Evolutionary conservation across 1,284 basidiomycete genomes (phyloP).

Genomic region (Ustanciosporium gigantosporum): DNA sequence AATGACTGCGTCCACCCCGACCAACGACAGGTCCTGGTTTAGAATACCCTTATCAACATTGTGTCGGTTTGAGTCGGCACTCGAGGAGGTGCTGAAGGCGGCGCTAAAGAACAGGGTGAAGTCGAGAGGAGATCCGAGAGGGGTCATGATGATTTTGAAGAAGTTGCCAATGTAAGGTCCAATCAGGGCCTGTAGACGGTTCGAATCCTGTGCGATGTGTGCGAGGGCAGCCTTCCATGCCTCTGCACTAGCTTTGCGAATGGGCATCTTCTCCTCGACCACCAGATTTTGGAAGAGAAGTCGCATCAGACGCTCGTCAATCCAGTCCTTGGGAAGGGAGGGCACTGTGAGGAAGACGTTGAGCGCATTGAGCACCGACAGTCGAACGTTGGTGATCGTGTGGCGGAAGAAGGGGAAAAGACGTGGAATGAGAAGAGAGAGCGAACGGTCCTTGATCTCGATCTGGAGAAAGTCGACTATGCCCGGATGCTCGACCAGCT

Average conservation of each 20-base stretch:
- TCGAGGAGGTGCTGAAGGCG: slow-evolving; percentile 48
- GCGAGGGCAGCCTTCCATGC: slow-evolving; percentile 78
- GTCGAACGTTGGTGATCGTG: slow-evolving; percentile 88
- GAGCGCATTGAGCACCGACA: slow-evolving; percentile 88
- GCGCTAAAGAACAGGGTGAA: slow-evolving; percentile 69
- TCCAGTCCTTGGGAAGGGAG: slow-evolving; percentile 80
- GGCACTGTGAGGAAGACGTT: slow-evolving; percentile 80
- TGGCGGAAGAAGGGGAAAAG: slow-evolving; percentile 97
- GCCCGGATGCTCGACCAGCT: slow-evolving; percentile 63
- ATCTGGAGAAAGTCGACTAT: slow-evolving; percentile 73
- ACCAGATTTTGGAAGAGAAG: slow-evolving; percentile 93
- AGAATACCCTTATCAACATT: slow-evolving; percentile 98
- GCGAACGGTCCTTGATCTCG: slow-evolving; percentile 44
- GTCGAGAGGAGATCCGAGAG: slow-evolving; percentile 81
- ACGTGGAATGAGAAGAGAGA: slow-evolving; percentile 79
- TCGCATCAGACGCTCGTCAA: slow-evolving; percentile 75
- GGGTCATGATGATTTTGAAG: slow-evolving; percentile 82
- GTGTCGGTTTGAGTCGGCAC: slow-evolving; percentile 64
- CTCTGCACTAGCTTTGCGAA: slow-evolving; percentile 76
- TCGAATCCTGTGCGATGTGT: slow-evolving; percentile 26
- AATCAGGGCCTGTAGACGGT: slow-evolving; percentile 21
- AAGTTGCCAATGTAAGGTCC: slow-evolving; percentile 58
- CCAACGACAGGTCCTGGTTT: slow-evolving; percentile 82
- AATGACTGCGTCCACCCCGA: slow-evolving; percentile 77
- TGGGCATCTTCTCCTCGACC: slow-evolving; percentile 84